A percentile compares a stretch with the other conserved stretches of the same genome.
Evolutionary conservation across 768 basidiomycete genomes (phyloP).

Genomic region (Chalciporus chontae): DNA sequence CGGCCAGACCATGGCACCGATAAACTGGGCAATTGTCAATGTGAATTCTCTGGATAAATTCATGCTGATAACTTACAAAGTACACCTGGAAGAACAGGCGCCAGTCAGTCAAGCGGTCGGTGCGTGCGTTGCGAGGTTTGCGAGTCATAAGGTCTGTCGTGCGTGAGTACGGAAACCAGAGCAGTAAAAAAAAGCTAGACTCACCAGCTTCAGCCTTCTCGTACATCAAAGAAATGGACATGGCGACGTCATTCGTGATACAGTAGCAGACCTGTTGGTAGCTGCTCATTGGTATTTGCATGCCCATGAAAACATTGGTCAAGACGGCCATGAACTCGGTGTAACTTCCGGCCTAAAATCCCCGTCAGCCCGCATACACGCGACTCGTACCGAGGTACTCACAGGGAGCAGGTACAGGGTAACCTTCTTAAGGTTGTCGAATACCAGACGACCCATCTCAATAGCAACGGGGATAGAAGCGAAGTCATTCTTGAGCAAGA

Average conservation of each 20-base stretch:
- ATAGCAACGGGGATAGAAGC: conserved; percentile 55
- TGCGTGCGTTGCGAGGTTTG: conserved; percentile 46
- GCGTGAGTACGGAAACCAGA: not conserved
- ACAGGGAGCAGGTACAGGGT: conserved; percentile 43
- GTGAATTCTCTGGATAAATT: not conserved
- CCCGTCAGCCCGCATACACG: not conserved
- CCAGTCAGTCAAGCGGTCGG: conserved; percentile 47
- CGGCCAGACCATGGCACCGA: conserved; percentile 43
- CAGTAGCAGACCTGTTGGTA: conserved; percentile 55
- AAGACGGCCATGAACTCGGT: conserved; percentile 57
- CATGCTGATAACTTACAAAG: conserved; percentile 29
- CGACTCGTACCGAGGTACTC: conserved; percentile 1
- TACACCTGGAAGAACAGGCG: conserved; percentile 48
- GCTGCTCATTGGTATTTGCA: conserved; percentile 54
- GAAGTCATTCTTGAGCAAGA: conserved; percentile 57
- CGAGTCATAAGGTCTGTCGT: conserved; percentile 41
- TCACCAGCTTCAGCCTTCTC: conserved; percentile 49
- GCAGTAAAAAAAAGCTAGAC: not conserved
- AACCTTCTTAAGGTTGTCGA: conserved; percentile 55
- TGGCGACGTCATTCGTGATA: conserved; percentile 48
- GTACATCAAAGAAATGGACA: conserved; percentile 47
- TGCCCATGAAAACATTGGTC: conserved; percentile 53
- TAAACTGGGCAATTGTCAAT: conserved; percentile 30
- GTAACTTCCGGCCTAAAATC: conserved; percentile 46
- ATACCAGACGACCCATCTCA: conserved; percentile 55